Evolutionary conservation across 2,329 filamentous ascomycete genomes (phyloP), one percentile per base, ranked within the genome.

Genomic region (Aspergillaceae sp.): DNA sequence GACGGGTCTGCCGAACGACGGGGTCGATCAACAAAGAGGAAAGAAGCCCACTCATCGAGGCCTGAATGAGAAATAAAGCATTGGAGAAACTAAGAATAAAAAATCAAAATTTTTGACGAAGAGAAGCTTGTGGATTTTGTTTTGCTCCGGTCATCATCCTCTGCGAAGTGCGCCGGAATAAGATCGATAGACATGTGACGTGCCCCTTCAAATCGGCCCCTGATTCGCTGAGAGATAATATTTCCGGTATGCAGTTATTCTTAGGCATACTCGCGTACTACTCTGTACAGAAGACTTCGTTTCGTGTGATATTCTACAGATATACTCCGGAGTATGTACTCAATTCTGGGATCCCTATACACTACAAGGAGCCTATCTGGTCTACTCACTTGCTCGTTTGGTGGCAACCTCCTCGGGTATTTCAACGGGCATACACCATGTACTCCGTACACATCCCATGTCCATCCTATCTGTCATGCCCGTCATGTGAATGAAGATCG

Each of bases 41-140:
- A 43, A 72, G 61, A 42, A 68, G 68, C 55, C 65, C 63, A 59
- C 63, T 72, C 70, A 74, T 74, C 63, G 57, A 62, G 56, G 55
- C 53, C 53, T 50, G 44, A 44, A 47, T 32, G 30, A 10, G 11
- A 11, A 36, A 11, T 9, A 40, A 26, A 44, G 43, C 43, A 48
- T 46, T 29, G 26, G 19, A 26, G 27, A 9, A 38, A 38, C 11
- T 4, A 19, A 27, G 26, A 5, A 26, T 26, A 26, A 4, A 38
- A 19, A 10, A 11, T n/a, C 27, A 26, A 26, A 26, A 8, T 9
- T 27, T 5, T 27, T 38, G 11, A 9, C 26, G 9, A 36, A n/a
- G n/a, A 9, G 26, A n/a, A 11, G n/a, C 26, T 36, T 11, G n/a
- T n/a, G 34, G 26, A 36, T 36, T 19, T 19, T 36, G 34, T 19